Evolutionary conservation across 805 yeast species (phyloP), one percentile per base, ranked within the genome.

Genomic region (Cyberlindnera euphorbiiphila): DNA sequence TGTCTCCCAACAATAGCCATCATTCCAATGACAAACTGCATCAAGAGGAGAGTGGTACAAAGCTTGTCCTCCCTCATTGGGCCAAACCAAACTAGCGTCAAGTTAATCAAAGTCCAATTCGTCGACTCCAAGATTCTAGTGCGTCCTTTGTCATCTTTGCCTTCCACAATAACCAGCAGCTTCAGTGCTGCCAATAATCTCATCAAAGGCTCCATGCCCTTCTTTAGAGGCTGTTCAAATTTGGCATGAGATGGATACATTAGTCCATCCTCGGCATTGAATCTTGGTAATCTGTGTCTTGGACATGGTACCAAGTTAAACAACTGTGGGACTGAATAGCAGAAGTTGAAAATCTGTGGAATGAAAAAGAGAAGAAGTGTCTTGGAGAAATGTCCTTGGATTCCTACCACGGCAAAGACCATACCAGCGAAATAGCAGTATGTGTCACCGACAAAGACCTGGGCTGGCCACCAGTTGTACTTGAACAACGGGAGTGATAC

Each of bases 401-500:
- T 93, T 1, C 97, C 98, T 21, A 86, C 96, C 19, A 89, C 93
- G 0, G 98, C 98, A 61, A 93, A 88, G 1, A 93, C 95, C 98
- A 93, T 93, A 4, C 99, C 99, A 18, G 96, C 87, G 61, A 93
- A 89, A 62, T 93, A 93, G 64, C 99, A 93, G 67, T 84, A 93
- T 1, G 98, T 91, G 58, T 93, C 99, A 21, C 99, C 99, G 7
- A 93, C 99, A 64, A 93, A 93, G 1, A 87, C 98, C 39, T 65
- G 65, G 0, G 98, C 87, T 1, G 98, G 98, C 66, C 71, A 93
- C 82, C 89, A 84, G 58, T 93, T 93, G 66, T 70, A 81, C 49
- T 74, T 76, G 50, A 85, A 73, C 38, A 93, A 64, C 0, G 85
- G 95, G 2, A 81, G 44, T 0, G 95, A 76, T 8, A 86, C 93